Evolutionary conservation across 2,329 filamentous ascomycete species (phyloP).

Genomic region (Ophioceras dolichostomum): DNA sequence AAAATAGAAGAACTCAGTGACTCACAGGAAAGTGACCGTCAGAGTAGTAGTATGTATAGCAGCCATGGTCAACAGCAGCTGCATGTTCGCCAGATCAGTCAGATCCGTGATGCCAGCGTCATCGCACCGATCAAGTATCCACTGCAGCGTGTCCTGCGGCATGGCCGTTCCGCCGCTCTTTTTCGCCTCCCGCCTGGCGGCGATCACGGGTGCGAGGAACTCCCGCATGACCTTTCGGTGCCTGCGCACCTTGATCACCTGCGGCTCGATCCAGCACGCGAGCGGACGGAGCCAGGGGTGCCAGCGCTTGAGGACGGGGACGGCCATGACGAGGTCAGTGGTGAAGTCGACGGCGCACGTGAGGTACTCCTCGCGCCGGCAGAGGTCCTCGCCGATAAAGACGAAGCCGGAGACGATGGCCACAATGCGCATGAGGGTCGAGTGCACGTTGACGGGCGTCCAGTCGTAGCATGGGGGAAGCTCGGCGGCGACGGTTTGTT

Average conservation of each 20-base stretch:
- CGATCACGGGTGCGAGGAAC: neutral
- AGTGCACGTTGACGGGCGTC: constrained; percentile 25
- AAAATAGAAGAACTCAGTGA: too few relatives aligned
- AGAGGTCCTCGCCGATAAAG: constrained; percentile 33
- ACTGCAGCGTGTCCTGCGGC: constrained; percentile 2
- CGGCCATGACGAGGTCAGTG: constrained; percentile 6
- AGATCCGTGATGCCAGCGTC: constrained; percentile 8
- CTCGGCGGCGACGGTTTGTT: constrained; percentile 16
- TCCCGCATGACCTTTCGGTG: neutral
- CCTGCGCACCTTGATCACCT: constrained; percentile 2
- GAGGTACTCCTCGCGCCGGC: constrained; percentile 28
- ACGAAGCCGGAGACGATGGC: constrained; percentile 30
- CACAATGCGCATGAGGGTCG: constrained; percentile 28
- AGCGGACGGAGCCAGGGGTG: neutral
- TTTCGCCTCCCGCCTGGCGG: neutral
- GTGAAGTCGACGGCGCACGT: constrained; percentile 32
- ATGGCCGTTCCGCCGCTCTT: neutral
- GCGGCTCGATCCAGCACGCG: constrained; percentile 1
- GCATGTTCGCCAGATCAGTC: constrained; percentile 24
- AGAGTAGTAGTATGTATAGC: constrained; percentile 38
- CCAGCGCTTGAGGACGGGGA: neutral
- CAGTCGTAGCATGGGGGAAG: constrained; percentile 25
- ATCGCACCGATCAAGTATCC: constrained; percentile 11
- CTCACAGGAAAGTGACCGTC: constrained; percentile 12
- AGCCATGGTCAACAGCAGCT: constrained; percentile 30